phyloP scores from a whole-genome alignment of 1,284 basidiomycete species.

The Schizophyllum commune region DNA sequence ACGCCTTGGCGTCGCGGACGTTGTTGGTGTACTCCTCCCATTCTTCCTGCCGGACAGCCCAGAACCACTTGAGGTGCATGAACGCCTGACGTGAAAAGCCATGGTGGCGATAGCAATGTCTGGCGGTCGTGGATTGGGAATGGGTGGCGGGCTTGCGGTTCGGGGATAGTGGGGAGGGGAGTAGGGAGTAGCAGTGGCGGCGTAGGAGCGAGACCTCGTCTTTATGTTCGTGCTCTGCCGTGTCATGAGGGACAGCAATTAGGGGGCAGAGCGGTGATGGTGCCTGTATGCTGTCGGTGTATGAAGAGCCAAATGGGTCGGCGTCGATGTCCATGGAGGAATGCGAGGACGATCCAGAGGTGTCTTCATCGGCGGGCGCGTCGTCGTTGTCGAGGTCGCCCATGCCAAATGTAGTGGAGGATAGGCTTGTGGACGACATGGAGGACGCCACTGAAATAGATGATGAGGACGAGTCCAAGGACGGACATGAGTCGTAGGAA shows the following conservation, averaged over 20 bases:
- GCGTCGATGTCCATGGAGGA: neutral
- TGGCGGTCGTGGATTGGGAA: constrained; percentile 7
- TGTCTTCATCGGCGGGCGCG: constrained; percentile 8
- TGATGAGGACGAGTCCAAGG: constrained; percentile 9
- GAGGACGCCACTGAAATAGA: constrained; percentile 10
- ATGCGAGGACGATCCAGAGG: constrained; percentile 5
- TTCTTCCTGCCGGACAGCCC: constrained; percentile 42
- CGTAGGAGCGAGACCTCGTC: neutral
- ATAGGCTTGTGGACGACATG: constrained; percentile 12
- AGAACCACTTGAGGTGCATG: constrained; percentile 49
- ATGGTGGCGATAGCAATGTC: constrained; percentile 21
- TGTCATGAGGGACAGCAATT: neutral
- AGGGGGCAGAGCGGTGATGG: neutral
- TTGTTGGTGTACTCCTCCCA: constrained; percentile 34
- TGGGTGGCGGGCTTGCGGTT: constrained; percentile 8
- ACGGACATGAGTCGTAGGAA: constrained; percentile 11
- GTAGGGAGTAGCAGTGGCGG: constrained; percentile 20
- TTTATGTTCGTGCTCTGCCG: constrained; percentile 1
- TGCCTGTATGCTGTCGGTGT: neutral
- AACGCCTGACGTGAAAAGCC: constrained; percentile 54
- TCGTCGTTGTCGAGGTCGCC: constrained; percentile 9
- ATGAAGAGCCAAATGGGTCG: constrained; percentile 3
- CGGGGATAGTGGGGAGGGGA: constrained; percentile 24
- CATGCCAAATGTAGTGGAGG: constrained; percentile 22
- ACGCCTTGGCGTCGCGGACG: constrained; percentile 21